phyloP scores from a whole-genome alignment of 139 green algal species.

The Eudorina sp. region DNA sequence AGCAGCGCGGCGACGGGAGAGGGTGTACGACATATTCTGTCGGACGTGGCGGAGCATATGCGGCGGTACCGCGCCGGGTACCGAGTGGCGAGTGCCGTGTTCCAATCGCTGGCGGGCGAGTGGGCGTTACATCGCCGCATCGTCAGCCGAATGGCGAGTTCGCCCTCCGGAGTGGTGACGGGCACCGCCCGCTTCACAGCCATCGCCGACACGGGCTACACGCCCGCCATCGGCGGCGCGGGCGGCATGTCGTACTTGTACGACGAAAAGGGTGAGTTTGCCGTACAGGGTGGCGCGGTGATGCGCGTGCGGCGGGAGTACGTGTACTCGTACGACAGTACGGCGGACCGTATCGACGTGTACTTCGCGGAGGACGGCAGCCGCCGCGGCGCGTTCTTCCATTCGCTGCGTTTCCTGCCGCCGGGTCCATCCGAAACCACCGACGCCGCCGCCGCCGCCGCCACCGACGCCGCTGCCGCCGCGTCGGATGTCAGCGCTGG shows the following conservation, averaged over 20 bases:
- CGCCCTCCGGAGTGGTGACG: neutral
- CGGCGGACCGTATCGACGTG: conserved; percentile 16
- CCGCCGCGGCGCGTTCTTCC: conserved; percentile 8
- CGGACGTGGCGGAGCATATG: neutral
- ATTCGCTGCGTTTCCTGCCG: conserved; percentile 20
- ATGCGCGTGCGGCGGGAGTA: conserved; percentile 32
- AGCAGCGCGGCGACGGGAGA: neutral
- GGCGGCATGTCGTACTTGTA: conserved; percentile 13
- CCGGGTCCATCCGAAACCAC: neutral
- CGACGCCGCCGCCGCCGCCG: neutral
- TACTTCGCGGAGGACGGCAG: neutral
- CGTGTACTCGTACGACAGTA: conserved; percentile 26
- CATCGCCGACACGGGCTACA: neutral
- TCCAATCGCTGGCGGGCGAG: neutral
- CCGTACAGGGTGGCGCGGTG: neutral
- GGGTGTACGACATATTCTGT: neutral
- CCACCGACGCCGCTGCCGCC: neutral
- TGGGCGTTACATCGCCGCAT: conserved; percentile 7
- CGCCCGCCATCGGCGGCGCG: neutral
- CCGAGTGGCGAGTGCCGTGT: conserved; percentile 2
- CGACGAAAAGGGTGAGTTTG: conserved; percentile 13
- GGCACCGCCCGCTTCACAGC: neutral
- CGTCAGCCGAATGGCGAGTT: neutral
- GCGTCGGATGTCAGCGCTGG: neutral
- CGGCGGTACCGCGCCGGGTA: neutral